These are phyloP conservation scores for Aspergillus quadricinctus DNA, from an alignment of 2,329 filamentous ascomycete species.

Conservation along the genomic window DNA sequence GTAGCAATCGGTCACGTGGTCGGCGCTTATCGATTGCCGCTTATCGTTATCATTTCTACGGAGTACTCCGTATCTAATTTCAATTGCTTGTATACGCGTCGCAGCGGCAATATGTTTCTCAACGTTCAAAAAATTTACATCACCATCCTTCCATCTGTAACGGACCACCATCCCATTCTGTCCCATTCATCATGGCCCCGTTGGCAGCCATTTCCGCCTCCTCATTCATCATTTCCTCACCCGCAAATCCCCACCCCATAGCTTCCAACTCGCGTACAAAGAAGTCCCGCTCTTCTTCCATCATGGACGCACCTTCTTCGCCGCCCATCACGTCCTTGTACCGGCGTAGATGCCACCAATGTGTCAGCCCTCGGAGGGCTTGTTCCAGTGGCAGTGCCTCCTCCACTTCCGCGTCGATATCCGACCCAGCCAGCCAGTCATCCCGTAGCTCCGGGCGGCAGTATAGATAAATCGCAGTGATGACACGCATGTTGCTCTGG, in stretches of 20 bases:
- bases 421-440: constrained; percentile 85
- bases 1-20: constrained; percentile 24
- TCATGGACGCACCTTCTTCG: constrained; percentile 48
- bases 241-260: constrained; percentile 51
- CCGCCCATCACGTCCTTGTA: constrained; percentile 72
- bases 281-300: constrained; percentile 73
- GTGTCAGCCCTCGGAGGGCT: constrained; percentile 79
- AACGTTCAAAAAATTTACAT: neutral
- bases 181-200: constrained; percentile 25
- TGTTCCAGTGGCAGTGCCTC: constrained; percentile 89
- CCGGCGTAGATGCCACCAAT: constrained; percentile 85
- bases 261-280: constrained; percentile 74
- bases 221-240: constrained; percentile 31
- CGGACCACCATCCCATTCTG: constrained; percentile 35
- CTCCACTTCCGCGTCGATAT: constrained; percentile 91
- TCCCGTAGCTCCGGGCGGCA: constrained; percentile 89
- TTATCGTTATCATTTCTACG: neutral
- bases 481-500: constrained; percentile 96
- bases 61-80: no score
- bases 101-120: neutral
- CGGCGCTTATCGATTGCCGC: constrained; percentile 28
- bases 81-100: neutral
- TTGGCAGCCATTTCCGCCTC: constrained; percentile 24
- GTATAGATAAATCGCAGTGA: constrained; percentile 92
- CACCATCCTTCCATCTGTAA: constrained; percentile 34